These are phyloP conservation scores for Flaveria linearis DNA, from an alignment of 129 eudicot genomes.

Conservation along the genomic window DNA sequence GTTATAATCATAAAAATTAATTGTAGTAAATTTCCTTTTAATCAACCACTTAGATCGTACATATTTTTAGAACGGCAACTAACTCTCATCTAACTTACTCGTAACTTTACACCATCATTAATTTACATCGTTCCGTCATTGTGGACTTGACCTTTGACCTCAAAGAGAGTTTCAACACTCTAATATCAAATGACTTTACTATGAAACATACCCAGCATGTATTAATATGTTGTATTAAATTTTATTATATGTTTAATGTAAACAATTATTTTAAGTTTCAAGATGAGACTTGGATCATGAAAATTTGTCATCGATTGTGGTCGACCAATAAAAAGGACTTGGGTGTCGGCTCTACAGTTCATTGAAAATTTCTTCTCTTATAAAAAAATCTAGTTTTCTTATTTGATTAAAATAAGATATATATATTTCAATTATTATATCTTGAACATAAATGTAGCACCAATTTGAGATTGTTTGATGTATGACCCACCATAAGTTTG, in stretches of 20 bases:
- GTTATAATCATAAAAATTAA: not conserved
- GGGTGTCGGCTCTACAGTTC: not conserved
- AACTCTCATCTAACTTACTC: no score
- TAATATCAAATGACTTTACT: no score
- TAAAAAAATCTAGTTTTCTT: not conserved
- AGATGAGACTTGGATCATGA: not conserved
- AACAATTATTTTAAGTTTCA: not conserved
- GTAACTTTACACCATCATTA: no score
- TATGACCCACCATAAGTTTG: slow-evolving; percentile 9
- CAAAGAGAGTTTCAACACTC: no score
- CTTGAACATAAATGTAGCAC: slow-evolving; percentile 4
- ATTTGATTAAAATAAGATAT: not conserved
- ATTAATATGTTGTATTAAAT: not conserved
- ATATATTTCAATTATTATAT: not conserved
- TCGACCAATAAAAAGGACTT: not conserved
- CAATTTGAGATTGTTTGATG: not conserved
- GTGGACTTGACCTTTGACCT: no score
- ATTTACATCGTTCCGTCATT: no score
- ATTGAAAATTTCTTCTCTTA: not conserved
- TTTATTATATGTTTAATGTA: not conserved
- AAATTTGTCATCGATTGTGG: not conserved
- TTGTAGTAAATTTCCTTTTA: no score
- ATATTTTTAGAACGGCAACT: no score
- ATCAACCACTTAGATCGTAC: no score
- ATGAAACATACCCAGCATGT: no score